Percentiles rank a stretch among this genome's conserved stretches.
Conservation (phyloP, 768 basidiomycete species). For the Saitozyma podzolica region DNA sequence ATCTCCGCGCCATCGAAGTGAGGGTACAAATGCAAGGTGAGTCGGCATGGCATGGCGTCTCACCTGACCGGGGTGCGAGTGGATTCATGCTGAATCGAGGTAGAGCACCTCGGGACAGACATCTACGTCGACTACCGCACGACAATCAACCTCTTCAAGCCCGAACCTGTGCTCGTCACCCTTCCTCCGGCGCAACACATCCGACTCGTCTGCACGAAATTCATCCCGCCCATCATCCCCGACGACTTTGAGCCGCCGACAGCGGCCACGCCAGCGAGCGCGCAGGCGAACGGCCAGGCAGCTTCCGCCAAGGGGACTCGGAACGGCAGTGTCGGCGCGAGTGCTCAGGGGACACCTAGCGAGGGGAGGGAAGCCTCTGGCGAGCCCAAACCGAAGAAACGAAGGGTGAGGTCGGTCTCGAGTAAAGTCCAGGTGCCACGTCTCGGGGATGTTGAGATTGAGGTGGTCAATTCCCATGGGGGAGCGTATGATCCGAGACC, state of each 20-base stretch:
- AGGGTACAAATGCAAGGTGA: conserved; percentile 36
- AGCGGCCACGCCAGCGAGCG: background rate
- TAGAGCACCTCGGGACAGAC: conserved; percentile 32
- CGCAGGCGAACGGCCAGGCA: background rate
- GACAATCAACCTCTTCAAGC: conserved; percentile 25
- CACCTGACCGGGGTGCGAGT: background rate
- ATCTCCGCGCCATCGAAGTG: conserved; percentile 29
- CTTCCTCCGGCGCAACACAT: conserved; percentile 12
- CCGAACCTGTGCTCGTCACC: conserved; percentile 14
- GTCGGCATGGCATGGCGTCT: conserved; percentile 5
- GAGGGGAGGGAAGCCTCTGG: no score
- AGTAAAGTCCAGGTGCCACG: no score
- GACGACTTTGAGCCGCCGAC: conserved; percentile 9
- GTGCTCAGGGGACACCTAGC: no score
- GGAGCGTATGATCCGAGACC: no score
- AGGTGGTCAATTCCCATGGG: no score
- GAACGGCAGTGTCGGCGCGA: no score
- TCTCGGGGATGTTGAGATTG: no score
- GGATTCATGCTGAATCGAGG: background rate
- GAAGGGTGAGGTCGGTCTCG: no score
- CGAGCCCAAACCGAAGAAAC: no score
- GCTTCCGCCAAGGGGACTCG: no score
- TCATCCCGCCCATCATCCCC: conserved; percentile 29
- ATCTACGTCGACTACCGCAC: conserved; percentile 35
- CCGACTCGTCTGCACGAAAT: conserved; percentile 23